Conservation (phyloP, 805 yeast species). For the Torulaspora quercuum region DNA sequence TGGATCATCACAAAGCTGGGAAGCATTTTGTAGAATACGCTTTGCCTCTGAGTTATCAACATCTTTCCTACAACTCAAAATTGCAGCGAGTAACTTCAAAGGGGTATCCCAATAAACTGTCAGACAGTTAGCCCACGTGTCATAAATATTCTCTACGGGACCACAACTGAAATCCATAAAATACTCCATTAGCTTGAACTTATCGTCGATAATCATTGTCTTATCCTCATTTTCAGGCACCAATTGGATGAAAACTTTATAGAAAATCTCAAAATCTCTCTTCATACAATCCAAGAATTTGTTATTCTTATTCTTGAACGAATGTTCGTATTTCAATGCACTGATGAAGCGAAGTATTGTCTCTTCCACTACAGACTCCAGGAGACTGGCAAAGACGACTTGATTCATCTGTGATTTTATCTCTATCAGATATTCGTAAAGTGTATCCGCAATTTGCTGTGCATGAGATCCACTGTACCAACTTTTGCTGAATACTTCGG, state of each 20-base stretch:
- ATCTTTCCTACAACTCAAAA: conserved; percentile 48
- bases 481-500: conserved; percentile 56
- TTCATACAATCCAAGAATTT: conserved; percentile 50
- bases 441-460: conserved; percentile 63
- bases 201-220: conserved; percentile 42
- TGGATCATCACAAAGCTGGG: conserved; percentile 19
- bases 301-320: conserved; percentile 43
- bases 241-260: conserved; percentile 49
- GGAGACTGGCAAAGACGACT: conserved; percentile 51
- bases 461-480: conserved; percentile 67
- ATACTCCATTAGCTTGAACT: conserved; percentile 58
- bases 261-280: conserved; percentile 57
- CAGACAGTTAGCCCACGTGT: conserved; percentile 59
- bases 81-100: conserved; percentile 59
- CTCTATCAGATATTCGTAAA: conserved; percentile 71
- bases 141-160: conserved; percentile 46
- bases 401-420: conserved; percentile 50
- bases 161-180: conserved; percentile 55
- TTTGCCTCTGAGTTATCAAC: conserved; percentile 35
- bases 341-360: conserved; percentile 48
- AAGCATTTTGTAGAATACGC: conserved; percentile 21
- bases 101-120: conserved; percentile 75
- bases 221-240: conserved; percentile 37
- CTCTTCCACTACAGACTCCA: conserved; percentile 53
- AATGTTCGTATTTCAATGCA: conserved; percentile 43